phyloP scores from a whole-genome alignment of 202 grass and related monocot genomes.

The Digitaria exilis region DNA sequence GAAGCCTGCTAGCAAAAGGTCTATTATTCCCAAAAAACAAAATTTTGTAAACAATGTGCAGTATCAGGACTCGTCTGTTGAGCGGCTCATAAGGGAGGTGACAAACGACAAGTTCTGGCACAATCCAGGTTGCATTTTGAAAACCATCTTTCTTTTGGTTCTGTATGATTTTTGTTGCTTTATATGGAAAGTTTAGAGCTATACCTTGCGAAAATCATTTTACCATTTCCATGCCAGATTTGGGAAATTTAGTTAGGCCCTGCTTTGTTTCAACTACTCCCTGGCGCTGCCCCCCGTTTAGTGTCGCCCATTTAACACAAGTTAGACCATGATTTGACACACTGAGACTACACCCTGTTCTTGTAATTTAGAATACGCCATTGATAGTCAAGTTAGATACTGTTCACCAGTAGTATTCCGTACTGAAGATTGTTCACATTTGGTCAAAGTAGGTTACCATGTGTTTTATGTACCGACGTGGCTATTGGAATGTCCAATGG shows the following conservation, averaged over 20 bases:
- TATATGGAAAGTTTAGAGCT: not conserved
- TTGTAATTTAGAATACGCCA: not conserved
- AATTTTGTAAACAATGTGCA: slow-evolving; percentile 56
- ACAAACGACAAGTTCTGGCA: slow-evolving; percentile 98
- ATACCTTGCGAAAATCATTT: slow-evolving; percentile 9
- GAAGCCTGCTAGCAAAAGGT: slow-evolving; percentile 74
- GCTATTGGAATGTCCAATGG: not conserved
- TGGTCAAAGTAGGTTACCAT: not conserved
- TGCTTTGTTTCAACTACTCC: too few relatives aligned
- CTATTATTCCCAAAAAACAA: slow-evolving; percentile 84
- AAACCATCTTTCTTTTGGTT: slow-evolving; percentile 11
- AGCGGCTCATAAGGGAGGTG: slow-evolving; percentile 87
- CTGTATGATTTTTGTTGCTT: not conserved
- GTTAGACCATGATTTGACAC: not conserved
- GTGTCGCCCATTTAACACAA: slow-evolving; percentile 15
- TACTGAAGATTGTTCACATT: slow-evolving; percentile 22
- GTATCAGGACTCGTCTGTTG: slow-evolving; percentile 87
- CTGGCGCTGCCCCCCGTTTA: slow-evolving; percentile 16
- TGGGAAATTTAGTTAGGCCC: not conserved
- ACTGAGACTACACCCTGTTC: not conserved
- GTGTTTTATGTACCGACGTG: not conserved
- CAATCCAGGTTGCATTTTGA: slow-evolving; percentile 77
- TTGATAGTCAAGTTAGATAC: not conserved
- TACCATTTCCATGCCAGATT: too few relatives aligned
- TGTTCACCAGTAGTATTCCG: not conserved